Percentiles rank a stretch among this genome's conserved stretches.
These are phyloP conservation scores for Pyrenopolyporus hunteri DNA, from an alignment of 495 filamentous ascomycete genomes.

Conservation along the genomic window DNA sequence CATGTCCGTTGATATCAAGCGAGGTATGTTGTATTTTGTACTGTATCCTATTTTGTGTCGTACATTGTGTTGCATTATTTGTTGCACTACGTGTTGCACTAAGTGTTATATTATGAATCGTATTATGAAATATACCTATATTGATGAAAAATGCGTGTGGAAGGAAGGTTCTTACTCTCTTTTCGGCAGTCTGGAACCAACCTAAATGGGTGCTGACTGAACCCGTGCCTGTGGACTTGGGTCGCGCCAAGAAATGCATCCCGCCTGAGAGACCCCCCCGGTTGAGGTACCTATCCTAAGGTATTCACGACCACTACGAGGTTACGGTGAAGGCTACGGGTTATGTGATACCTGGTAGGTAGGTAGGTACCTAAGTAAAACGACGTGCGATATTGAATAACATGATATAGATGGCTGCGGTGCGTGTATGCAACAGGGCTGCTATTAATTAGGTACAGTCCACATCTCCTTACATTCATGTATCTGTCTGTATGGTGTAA, in stretches of 20 bases:
- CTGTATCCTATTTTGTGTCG: too few species aligned
- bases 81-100: too few species aligned
- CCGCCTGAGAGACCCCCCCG: slow-evolving; percentile 15
- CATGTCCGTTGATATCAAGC: not conserved
- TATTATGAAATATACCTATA: too few species aligned
- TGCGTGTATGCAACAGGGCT: too few species aligned
- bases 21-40: too few species aligned
- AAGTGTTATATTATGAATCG: too few species aligned
- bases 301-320: slow-evolving; percentile 23
- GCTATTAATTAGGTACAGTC: too few species aligned
- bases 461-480: too few species aligned
- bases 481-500: too few species aligned
- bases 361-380: not conserved
- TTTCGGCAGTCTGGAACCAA: slow-evolving; percentile 29
- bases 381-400: too few species aligned
- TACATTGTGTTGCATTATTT: too few species aligned
- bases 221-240: slow-evolving; percentile 42
- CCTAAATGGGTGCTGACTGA: slow-evolving; percentile 31
- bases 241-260: slow-evolving; percentile 33
- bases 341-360: slow-evolving; percentile 4
- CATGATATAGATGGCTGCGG: too few species aligned
- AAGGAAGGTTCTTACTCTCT: slow-evolving; percentile 21
- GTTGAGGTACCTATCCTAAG: slow-evolving; percentile 8
- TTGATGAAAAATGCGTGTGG: slow-evolving; percentile 1
- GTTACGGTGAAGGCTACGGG: slow-evolving; percentile 2